phyloP scores from a whole-genome alignment of 1,284 basidiomycete species.

The Lentinula novae-zelandiae region DNA sequence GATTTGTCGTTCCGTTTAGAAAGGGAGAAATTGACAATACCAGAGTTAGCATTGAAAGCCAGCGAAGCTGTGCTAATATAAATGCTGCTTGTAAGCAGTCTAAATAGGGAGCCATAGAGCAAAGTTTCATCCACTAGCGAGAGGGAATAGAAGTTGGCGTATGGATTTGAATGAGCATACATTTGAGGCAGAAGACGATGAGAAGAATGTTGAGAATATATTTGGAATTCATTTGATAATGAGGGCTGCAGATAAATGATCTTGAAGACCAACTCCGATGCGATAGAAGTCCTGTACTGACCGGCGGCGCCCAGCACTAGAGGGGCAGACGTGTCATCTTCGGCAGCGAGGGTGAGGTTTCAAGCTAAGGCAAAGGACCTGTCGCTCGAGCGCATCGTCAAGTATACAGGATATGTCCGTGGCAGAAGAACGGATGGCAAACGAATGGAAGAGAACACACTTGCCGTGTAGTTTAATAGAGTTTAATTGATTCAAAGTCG shows the following conservation, averaged over 20 bases:
- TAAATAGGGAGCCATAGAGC: conserved; percentile 23
- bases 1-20: conserved; percentile 23
- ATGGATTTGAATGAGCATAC: conserved; percentile 28
- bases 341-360: conserved; percentile 39
- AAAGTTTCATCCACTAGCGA: conserved; percentile 25
- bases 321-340: conserved; percentile 31
- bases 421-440: background rate
- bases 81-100: conserved; percentile 29
- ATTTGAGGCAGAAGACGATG: conserved; percentile 24
- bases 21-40: conserved; percentile 17
- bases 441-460: background rate
- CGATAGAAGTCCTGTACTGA: conserved; percentile 11
- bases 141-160: conserved; percentile 22
- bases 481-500: too few relatives aligned
- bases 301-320: conserved; percentile 40
- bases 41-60: conserved; percentile 25
- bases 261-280: background rate
- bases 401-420: background rate
- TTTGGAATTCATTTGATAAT: conserved; percentile 6
- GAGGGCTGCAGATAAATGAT: conserved; percentile 23
- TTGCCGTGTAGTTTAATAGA: background rate
- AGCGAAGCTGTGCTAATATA: conserved; percentile 24
- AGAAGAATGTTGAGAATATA: background rate
- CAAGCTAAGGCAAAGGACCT: background rate
- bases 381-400: background rate